Evolutionary conservation across 2,329 filamentous ascomycete genomes (phyloP), one percentile per base, ranked within the genome.

Genomic region (Leptographium flavum): DNA sequence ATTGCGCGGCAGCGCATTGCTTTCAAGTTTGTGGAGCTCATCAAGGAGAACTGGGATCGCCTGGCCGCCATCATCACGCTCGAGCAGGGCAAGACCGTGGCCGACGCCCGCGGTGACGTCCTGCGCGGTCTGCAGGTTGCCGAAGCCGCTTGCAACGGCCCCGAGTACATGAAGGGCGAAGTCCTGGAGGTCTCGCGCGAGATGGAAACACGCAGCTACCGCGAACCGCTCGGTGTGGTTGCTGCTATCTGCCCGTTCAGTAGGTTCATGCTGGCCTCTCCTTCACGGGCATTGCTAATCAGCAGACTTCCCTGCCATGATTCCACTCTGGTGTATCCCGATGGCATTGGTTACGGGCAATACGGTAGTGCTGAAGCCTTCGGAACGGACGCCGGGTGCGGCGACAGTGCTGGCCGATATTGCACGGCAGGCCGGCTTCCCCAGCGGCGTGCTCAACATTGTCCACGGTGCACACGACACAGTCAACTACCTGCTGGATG

Each of bases 61-160:
- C 66, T 92, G 53, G 85, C 84, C 17, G 83, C 84, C 13, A 86
- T 81, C 65, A 90, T 90, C 61, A 88, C 83, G 5, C 70, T 88
- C 47, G 84, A 92, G 68, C 85, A 92, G 68, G 84, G 84, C 60
- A 92, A 92, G 74, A 90, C 84, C 0, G 83, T 88, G 61, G 81
- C 80, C 45, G 84, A 92, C 61, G 84, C 84, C 35, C 80, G 71
- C 62, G 84, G 85, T 35, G 84, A 92, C 60, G 84, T 92, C 19
- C 72, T 90, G 42, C 73, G 84, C 54, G 84, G 84, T 41, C 69
- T 92, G 47, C 84, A 92, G 68, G 84, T 92, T 23, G 85, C 85
- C 3, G 85, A 92, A 68, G 83, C 82, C 4, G 81, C 85, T 25
- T 84, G 84, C 58, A 82, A 73, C 41, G 86, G 86, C 46, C 84